Evolutionary conservation across 257 asterid species (phyloP).

Genomic region (Lantana camara): DNA sequence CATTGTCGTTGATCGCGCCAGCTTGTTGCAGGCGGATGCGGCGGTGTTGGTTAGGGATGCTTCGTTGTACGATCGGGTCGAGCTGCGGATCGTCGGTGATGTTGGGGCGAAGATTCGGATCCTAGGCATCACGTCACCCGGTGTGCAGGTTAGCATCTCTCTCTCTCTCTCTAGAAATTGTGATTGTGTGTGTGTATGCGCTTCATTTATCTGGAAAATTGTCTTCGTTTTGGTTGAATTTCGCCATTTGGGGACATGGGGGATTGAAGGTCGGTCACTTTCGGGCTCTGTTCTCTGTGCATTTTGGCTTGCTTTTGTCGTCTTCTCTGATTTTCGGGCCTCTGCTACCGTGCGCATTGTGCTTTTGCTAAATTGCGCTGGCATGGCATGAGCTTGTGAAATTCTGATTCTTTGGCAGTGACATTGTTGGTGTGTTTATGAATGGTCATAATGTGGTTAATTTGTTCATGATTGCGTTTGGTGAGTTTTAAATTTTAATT

Average conservation of each 20-base stretch:
- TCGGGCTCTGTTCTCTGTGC: conserved; percentile 14
- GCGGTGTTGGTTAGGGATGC: conserved; percentile 64
- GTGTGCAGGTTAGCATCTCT: conserved; percentile 59
- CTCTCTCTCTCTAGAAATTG: neutral
- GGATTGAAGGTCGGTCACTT: neutral
- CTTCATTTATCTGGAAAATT: neutral
- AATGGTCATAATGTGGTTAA: neutral
- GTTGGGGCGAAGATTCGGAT: conserved; percentile 82
- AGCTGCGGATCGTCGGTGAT: conserved; percentile 69
- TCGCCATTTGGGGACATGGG: neutral
- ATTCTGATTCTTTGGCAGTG: neutral
- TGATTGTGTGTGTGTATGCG: neutral
- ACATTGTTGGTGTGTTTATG: neutral
- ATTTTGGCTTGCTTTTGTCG: conserved; percentile 10
- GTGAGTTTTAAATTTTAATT: too few relatives aligned
- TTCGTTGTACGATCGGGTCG: conserved; percentile 70
- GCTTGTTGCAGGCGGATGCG: conserved; percentile 64
- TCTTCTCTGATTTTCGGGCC: neutral
- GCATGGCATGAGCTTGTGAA: neutral
- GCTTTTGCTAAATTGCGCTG: neutral
- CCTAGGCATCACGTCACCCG: conserved; percentile 74
- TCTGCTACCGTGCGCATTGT: conserved; percentile 8
- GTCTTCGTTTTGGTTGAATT: neutral
- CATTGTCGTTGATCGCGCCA: conserved; percentile 67
- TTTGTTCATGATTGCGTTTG: neutral